A percentile compares a stretch with the other conserved stretches of the same genome.
Conservation (phyloP, 23 red algal species). For the Pyropia yezoensis region DNA sequence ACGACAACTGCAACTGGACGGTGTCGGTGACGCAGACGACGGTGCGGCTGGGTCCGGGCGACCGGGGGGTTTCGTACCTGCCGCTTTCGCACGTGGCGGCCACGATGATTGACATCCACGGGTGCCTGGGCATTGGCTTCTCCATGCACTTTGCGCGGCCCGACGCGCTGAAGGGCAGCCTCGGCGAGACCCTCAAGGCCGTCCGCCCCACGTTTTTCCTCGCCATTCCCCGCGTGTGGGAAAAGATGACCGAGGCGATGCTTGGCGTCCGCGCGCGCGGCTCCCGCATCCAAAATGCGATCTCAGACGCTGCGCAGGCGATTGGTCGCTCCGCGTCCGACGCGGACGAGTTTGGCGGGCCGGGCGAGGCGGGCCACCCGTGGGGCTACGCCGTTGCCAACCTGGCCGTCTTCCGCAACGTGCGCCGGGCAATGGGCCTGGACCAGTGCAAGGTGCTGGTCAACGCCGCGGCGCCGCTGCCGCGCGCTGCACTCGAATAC, state of each 20-base stretch:
- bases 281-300: conserved; percentile 13
- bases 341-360: conserved; percentile 1
- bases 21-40: conserved; percentile 9
- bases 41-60: conserved; percentile 3
- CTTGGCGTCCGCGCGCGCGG: conserved; percentile 16
- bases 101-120: conserved; percentile 57
- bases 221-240: conserved; percentile 83
- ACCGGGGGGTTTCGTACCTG: conserved; percentile 62
- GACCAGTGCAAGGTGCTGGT: conserved; percentile 56
- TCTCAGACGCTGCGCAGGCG: conserved; percentile 48
- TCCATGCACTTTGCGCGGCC: conserved; percentile 53
- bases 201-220: conserved; percentile 76
- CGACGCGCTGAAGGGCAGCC: conserved; percentile 42
- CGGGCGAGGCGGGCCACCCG: conserved; percentile 28
- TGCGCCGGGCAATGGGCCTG: conserved; percentile 57
- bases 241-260: conserved; percentile 78
- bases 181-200: conserved; percentile 51
- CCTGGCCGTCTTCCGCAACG: conserved; percentile 52
- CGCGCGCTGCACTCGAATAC: conserved; percentile 40
- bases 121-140: conserved; percentile 25
- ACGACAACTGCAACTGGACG: conserved; percentile 70
- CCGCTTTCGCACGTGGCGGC: conserved; percentile 84
- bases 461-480: conserved; percentile 67
- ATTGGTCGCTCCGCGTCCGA: conserved; percentile 26
- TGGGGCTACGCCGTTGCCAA: conserved; percentile 49